phyloP scores from a whole-genome alignment of 208 protist species.

The Leishmania amazonensis region DNA sequence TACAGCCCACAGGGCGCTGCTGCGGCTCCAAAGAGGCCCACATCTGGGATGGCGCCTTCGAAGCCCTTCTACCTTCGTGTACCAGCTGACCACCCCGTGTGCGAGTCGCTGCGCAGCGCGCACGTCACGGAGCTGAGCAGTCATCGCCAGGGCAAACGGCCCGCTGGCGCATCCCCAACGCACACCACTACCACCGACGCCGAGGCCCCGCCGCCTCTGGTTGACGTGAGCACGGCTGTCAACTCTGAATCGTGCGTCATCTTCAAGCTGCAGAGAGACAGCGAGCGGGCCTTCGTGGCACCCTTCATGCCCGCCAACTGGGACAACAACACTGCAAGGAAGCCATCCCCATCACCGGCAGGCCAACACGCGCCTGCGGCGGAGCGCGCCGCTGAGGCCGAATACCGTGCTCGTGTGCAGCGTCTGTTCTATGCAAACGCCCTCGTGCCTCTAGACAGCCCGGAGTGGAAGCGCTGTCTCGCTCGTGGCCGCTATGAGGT shows the following conservation, averaged over 20 bases:
- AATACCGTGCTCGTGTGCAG: slow-evolving; percentile 61
- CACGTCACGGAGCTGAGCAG: slow-evolving; percentile 9
- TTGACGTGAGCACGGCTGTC: not conserved
- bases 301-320: slow-evolving; percentile 33
- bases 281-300: slow-evolving; percentile 10
- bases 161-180: not conserved
- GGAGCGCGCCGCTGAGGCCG: slow-evolving; percentile 8
- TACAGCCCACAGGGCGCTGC: slow-evolving; percentile 11
- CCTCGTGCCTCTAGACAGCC: slow-evolving; percentile 31
- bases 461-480: slow-evolving; percentile 62
- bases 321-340: slow-evolving; percentile 17
- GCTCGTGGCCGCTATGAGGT: slow-evolving; percentile 62
- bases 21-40: not conserved
- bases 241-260: slow-evolving; percentile 2
- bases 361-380: not conserved
- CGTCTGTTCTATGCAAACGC: slow-evolving; percentile 51
- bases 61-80: slow-evolving; percentile 22
- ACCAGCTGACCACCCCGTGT: slow-evolving; percentile 12
- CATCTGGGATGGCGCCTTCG: not conserved
- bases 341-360: not conserved
- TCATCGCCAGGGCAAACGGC: not conserved
- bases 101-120: slow-evolving; percentile 1
- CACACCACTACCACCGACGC: not conserved
- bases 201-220: not conserved
- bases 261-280: slow-evolving; percentile 14